Evolutionary conservation across 805 yeast genomes (phyloP), one percentile per base, ranked within the genome.

Genomic region (Monosporozyma aquatica): DNA sequence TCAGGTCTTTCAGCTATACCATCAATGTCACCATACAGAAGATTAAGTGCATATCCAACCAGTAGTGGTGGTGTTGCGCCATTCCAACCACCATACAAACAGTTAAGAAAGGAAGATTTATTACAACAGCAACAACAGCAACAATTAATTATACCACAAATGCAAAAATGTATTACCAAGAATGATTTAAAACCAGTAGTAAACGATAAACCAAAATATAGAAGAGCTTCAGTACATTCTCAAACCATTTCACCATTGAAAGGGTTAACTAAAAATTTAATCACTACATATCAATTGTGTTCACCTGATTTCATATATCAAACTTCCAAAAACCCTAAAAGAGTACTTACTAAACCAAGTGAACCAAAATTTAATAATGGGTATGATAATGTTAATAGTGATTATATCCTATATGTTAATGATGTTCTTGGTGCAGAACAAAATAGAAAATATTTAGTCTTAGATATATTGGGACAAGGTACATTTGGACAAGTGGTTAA

Each of bases 401-500:
- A 92, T 64, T 90, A 89, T 58, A 90, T 92, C 43, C 66, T 94
- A 15, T 90, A 87, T 51, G 98, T 92, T 18, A 92, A 94, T 61
- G 98, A 94, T 59, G 79, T 92, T 20, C 66, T 92, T 32, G 97
- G 98, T 5, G 71, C 77, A 3, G 63, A 59, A 43, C 59, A 61
- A 30, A 89, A 86, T 45, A 71, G 89, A 42, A 83, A 85, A 57
- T 90, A 89, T 59, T 71, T 92, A 55, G 96, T 92, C 5, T 67
- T 92, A 44, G 97, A 90, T 61, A 71, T 92, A 13, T 65, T 92
- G 33, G 99, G 99, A 0, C 90, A 89, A 49, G 99, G 99, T 6
- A 89, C 98, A 1, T 92, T 92, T 70, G 98, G 98, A 8, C 99
- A 92, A 65, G 99, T 92, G 39, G 97, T 89, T 22, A 92, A 92